phyloP scores from a whole-genome alignment of 495 filamentous ascomycete genomes.

The Xylaria grammica region DNA sequence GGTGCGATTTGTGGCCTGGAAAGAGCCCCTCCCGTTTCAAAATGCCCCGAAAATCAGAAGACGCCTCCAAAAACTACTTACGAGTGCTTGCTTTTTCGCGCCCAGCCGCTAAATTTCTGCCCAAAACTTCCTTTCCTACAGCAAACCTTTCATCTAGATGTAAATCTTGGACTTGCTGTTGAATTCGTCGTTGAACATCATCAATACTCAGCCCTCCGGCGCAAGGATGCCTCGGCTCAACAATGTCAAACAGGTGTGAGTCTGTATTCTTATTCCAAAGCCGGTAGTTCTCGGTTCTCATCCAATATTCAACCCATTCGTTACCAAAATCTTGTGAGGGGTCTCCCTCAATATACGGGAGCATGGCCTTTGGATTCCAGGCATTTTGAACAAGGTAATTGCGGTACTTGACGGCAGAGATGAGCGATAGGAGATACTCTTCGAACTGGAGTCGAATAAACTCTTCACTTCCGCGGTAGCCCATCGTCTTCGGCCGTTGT shows the following conservation, averaged over 20 bases:
- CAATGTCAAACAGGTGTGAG: conserved; percentile 89
- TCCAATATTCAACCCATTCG: conserved; percentile 82
- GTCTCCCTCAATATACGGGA: conserved; percentile 79
- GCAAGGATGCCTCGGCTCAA: conserved; percentile 89
- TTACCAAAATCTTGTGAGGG: conserved; percentile 79
- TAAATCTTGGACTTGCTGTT: conserved; percentile 85
- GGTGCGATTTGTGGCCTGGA: background rate
- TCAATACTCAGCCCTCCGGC: conserved; percentile 95
- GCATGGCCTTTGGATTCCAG: conserved; percentile 61
- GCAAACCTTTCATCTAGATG: conserved; percentile 86
- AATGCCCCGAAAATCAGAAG: background rate
- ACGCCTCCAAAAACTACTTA: background rate
- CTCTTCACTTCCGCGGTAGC: conserved; percentile 95
- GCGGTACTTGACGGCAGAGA: conserved; percentile 89
- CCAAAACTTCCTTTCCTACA: conserved; percentile 75
- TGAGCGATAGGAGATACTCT: conserved; percentile 89
- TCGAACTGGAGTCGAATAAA: conserved; percentile 98
- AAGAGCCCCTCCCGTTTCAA: background rate
- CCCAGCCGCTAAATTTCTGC: conserved; percentile 79
- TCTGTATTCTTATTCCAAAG: conserved; percentile 78
- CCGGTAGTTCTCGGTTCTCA: conserved; percentile 83
- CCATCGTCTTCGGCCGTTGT: conserved; percentile 85
- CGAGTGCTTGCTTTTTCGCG: conserved; percentile 76
- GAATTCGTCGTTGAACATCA: conserved; percentile 87
- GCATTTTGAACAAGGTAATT: conserved; percentile 70